Percentiles rank a stretch among this genome's conserved stretches.
These are phyloP conservation scores for Phytophthora sp. DNA, from an alignment of 352 stramenopile species.

Conservation along the genomic window DNA sequence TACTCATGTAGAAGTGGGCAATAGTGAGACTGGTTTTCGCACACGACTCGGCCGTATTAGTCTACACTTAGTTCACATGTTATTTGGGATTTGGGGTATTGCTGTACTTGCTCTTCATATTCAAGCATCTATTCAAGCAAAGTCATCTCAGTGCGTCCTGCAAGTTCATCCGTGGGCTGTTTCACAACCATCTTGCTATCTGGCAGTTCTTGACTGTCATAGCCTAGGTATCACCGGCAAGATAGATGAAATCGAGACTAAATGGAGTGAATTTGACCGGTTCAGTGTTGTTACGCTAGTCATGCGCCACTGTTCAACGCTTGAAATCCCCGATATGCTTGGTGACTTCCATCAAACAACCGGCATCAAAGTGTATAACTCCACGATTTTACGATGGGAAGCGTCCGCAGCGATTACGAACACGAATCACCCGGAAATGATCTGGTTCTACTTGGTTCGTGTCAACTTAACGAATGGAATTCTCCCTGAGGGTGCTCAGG, in stretches of 20 bases:
- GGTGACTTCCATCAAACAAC: conserved; percentile 24
- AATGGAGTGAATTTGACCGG: conserved; percentile 28
- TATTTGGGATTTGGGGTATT: too few species aligned
- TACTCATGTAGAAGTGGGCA: neutral
- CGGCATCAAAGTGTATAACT: conserved; percentile 48
- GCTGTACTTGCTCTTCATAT: too few species aligned
- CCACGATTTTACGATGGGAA: conserved; percentile 32
- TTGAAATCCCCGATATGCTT: conserved; percentile 31
- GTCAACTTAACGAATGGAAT: conserved; percentile 38
- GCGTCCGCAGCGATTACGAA: conserved; percentile 29
- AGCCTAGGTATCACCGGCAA: conserved; percentile 8
- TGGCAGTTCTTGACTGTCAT: conserved; percentile 37
- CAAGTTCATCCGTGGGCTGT: too few species aligned
- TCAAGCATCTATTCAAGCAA: too few species aligned
- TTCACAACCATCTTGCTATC: conserved; percentile 36
- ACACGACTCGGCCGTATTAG: neutral
- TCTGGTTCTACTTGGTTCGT: conserved; percentile 34
- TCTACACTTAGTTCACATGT: neutral
- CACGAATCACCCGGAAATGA: conserved; percentile 22
- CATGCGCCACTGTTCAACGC: conserved; percentile 34
- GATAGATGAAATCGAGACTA: conserved; percentile 2
- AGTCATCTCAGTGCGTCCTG: too few species aligned
- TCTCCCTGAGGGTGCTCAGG: conserved; percentile 38
- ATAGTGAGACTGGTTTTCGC: neutral
- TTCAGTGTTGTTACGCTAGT: conserved; percentile 29